Conservation (phyloP, 148 eudicot genomes). For the Rheum nobile region DNA sequence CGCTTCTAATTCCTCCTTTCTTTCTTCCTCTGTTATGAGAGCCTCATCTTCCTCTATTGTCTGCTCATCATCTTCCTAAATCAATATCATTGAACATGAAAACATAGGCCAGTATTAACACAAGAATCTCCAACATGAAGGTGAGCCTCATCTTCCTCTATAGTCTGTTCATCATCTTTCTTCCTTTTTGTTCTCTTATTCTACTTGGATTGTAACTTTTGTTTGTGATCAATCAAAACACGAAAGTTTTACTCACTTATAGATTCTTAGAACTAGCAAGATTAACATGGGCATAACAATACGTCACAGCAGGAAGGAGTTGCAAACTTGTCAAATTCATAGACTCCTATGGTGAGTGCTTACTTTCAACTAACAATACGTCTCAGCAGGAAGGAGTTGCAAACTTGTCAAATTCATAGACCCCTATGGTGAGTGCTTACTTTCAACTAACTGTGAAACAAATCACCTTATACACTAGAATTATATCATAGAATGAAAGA, state of each 20-base stretch:
- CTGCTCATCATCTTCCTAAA: constrained; percentile 94
- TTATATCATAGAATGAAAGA: not conserved
- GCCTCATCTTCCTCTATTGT: constrained; percentile 98
- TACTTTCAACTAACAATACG: not conserved
- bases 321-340: not conserved
- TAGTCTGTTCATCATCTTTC: too few relatives aligned
- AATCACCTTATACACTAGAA: not conserved
- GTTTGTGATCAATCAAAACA: not conserved
- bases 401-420: not conserved
- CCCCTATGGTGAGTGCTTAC: not conserved
- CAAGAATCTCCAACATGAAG: not conserved
- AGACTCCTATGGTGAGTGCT: not conserved
- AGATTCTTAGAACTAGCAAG: not conserved
- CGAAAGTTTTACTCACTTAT: not conserved
- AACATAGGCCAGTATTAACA: constrained; percentile 8
- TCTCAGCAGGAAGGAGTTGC: not conserved
- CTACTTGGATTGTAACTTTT: not conserved
- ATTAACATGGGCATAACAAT: not conserved
- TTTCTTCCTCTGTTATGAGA: constrained; percentile 72
- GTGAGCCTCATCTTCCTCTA: too few relatives aligned
- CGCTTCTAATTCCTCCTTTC: constrained; percentile 78
- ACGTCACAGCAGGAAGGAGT: not conserved
- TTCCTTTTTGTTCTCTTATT: not conserved
- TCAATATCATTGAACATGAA: constrained; percentile 18
- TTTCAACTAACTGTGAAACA: not conserved